Evolutionary conservation across 108 stramenopile genomes (phyloP).

Genomic region (Hondaea fermentalgiana): DNA sequence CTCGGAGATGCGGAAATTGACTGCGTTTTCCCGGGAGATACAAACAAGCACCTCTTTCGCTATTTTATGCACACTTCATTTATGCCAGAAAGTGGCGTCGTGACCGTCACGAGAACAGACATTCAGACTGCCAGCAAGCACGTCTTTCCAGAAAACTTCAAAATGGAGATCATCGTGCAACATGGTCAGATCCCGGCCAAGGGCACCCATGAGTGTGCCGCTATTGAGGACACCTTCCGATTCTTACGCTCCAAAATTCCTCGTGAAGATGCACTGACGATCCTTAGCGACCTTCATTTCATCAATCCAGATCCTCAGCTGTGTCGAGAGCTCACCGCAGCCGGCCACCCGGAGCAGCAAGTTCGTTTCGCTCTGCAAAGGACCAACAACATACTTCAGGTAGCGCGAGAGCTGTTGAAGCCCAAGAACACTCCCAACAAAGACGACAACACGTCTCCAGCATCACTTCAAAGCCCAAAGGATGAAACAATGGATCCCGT

Average conservation of each 20-base stretch:
- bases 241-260: not conserved
- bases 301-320: not conserved
- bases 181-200: not conserved
- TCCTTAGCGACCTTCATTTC: not conserved
- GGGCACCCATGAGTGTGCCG: too few relatives aligned
- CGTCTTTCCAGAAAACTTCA: not conserved
- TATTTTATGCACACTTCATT: not conserved
- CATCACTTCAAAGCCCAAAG: too few relatives aligned
- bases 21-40: not conserved
- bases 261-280: not conserved
- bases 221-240: not conserved
- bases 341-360: not conserved
- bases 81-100: not conserved
- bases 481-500: too few relatives aligned
- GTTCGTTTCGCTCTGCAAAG: not conserved
- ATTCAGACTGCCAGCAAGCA: not conserved
- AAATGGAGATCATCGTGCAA: not conserved
- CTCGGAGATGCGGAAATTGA: not conserved
- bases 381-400: not conserved
- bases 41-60: not conserved
- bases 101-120: not conserved
- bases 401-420: not conserved
- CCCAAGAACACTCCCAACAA: too few relatives aligned
- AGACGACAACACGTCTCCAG: too few relatives aligned
- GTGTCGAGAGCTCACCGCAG: not conserved